Evolutionary conservation across 164 flowering plant genomes (phyloP).

Genomic region (Magnolia kwangsiensis): DNA sequence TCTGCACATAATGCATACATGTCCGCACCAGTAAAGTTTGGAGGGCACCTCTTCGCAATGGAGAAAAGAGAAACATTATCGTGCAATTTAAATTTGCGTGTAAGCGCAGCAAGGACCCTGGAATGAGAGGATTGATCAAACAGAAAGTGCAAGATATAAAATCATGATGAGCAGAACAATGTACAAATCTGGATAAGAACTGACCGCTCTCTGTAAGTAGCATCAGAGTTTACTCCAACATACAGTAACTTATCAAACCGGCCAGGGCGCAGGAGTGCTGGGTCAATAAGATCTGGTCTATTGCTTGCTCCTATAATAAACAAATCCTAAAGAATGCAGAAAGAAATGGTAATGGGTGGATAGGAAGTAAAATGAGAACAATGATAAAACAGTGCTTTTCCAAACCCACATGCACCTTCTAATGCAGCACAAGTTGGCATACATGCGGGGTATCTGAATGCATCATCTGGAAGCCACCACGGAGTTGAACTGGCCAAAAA

Average conservation of each 20-base stretch:
- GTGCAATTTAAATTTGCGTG: slow-evolving; percentile 77
- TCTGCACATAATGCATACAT: slow-evolving; percentile 67
- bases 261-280: slow-evolving; percentile 93
- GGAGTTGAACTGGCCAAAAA: background rate
- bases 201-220: slow-evolving; percentile 79
- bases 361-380: slow-evolving; percentile 28
- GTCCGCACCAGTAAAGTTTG: slow-evolving; percentile 93
- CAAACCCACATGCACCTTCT: background rate
- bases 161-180: background rate
- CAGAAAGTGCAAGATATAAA: background rate
- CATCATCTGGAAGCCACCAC: no score
- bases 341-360: background rate
- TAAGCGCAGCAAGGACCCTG: slow-evolving; percentile 89
- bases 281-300: slow-evolving; percentile 93
- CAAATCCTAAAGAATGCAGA: slow-evolving; percentile 51
- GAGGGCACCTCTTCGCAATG: slow-evolving; percentile 73
- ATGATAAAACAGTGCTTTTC: slow-evolving; percentile 13
- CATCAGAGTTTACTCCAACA: slow-evolving; percentile 85
- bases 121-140: slow-evolving; percentile 10
- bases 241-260: slow-evolving; percentile 91
- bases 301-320: slow-evolving; percentile 97
- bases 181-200: slow-evolving; percentile 9
- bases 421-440: background rate
- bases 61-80: slow-evolving; percentile 68
- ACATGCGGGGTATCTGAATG: background rate